Conservation (phyloP, 768 basidiomycete species). For the Psilocybe azurescens region DNA sequence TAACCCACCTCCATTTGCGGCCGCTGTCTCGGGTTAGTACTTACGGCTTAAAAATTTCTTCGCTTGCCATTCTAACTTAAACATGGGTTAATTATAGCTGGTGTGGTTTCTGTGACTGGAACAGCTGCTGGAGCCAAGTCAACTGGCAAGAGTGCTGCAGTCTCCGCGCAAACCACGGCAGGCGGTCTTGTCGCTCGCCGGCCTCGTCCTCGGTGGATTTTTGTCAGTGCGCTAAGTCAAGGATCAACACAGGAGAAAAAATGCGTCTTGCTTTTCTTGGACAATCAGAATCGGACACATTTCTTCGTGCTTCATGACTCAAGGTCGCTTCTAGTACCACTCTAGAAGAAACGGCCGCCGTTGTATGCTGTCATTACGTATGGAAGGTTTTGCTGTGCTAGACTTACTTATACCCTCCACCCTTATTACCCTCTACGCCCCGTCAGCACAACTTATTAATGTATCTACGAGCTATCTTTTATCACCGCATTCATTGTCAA, state of each 20-base stretch:
- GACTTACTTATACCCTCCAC: constrained; percentile 4
- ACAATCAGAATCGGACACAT: background rate
- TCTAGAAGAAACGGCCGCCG: background rate
- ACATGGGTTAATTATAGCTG: constrained; percentile 1
- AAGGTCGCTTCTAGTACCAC: background rate
- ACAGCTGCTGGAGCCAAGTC: constrained; percentile 7
- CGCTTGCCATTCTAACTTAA: background rate
- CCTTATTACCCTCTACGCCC: background rate
- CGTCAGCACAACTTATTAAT: background rate
- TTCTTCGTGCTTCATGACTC: background rate
- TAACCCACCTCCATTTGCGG: constrained; percentile 51
- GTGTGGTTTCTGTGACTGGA: constrained; percentile 21
- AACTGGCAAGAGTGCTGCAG: constrained; percentile 7
- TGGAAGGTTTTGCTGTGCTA: background rate
- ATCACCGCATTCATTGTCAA: constrained; percentile 9
- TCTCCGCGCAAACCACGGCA: background rate
- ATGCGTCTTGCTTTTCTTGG: background rate
- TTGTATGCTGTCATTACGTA: background rate
- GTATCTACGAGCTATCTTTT: constrained; percentile 9
- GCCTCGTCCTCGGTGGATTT: constrained; percentile 5
- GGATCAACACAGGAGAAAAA: background rate
- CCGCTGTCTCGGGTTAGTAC: constrained; percentile 24
- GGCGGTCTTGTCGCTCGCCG: constrained; percentile 11
- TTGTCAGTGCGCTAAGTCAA: background rate
- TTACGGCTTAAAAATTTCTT: background rate